Percentiles rank a stretch among this genome's conserved stretches.
Conservation (phyloP, 495 filamentous ascomycete genomes). For the Echria macrotheca region DNA sequence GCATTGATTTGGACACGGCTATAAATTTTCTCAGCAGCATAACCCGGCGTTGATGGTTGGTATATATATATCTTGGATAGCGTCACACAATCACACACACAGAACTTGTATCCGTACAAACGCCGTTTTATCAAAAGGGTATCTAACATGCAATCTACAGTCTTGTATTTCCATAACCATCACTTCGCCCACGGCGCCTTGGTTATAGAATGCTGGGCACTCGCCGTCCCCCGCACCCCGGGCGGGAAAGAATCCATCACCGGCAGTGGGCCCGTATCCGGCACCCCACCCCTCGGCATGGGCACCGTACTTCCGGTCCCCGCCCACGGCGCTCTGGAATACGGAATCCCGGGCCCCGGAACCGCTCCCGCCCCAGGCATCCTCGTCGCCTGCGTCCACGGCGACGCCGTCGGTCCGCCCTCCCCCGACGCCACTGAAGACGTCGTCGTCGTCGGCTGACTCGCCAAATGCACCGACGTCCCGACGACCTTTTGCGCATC, state of each 20-base stretch:
- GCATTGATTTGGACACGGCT: background rate
- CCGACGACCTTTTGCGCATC: constrained; percentile 44
- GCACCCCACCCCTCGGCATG: constrained; percentile 17
- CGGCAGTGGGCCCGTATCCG: constrained; percentile 18
- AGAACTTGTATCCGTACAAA: background rate
- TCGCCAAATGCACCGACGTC: constrained; percentile 51
- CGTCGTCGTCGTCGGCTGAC: constrained; percentile 42
- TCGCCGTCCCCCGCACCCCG: constrained; percentile 25
- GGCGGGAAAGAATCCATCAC: constrained; percentile 18
- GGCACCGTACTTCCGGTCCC: background rate
- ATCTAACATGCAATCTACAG: too few relatives aligned
- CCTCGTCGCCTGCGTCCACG: constrained; percentile 33
- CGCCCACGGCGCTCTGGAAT: constrained; percentile 28
- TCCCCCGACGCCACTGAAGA: constrained; percentile 3
- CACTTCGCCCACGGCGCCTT: constrained; percentile 26
- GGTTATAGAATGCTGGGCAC: constrained; percentile 28
- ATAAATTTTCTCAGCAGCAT: background rate
- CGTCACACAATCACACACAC: background rate
- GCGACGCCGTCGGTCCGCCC: constrained; percentile 30
- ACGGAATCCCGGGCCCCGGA: constrained; percentile 26
- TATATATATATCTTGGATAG: background rate
- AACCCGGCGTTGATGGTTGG: background rate
- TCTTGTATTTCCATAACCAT: too few relatives aligned
- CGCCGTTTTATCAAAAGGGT: too few relatives aligned
- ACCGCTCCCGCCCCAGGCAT: constrained; percentile 20